Evolutionary conservation across 2,329 filamentous ascomycete genomes (phyloP).

Genomic region (Calonectria crousiana): DNA sequence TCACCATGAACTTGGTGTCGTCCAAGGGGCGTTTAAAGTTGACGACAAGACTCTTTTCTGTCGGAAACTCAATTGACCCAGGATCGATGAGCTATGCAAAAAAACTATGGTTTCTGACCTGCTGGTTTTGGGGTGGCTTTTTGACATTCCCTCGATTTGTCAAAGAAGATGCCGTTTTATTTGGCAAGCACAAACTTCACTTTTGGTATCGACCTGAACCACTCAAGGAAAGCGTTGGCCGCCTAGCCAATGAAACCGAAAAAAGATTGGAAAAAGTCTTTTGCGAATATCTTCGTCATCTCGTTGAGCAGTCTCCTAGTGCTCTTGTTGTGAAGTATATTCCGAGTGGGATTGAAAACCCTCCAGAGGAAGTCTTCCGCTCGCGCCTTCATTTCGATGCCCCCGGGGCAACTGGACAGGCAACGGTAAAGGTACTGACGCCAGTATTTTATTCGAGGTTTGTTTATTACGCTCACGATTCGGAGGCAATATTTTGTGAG

Average conservation of each 20-base stretch:
- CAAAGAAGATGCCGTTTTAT: conserved; percentile 69
- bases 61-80: conserved; percentile 63
- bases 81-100: conserved; percentile 54
- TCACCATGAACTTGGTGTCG: conserved; percentile 71
- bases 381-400: conserved; percentile 46
- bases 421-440: conserved; percentile 71
- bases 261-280: conserved; percentile 60
- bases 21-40: conserved; percentile 72
- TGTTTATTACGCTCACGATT: conserved; percentile 70
- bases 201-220: conserved; percentile 77
- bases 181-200: conserved; percentile 67
- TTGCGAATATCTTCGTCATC: conserved; percentile 59
- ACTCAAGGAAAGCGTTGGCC: conserved; percentile 64
- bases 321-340: conserved; percentile 66
- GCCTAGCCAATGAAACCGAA: conserved; percentile 65
- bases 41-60: conserved; percentile 70
- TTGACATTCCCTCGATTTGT: conserved; percentile 75
- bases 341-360: conserved; percentile 60
- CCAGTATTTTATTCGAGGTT: conserved; percentile 77
- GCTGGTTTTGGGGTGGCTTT: conserved; percentile 78
- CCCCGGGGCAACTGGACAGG: conserved; percentile 43
- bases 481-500: conserved; percentile 73
- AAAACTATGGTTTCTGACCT: conserved; percentile 60
- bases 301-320: conserved; percentile 60
- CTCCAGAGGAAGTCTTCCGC: conserved; percentile 52